phyloP scores from a whole-genome alignment of 73 alveolate species.

The Uronychia setigera region DNA sequence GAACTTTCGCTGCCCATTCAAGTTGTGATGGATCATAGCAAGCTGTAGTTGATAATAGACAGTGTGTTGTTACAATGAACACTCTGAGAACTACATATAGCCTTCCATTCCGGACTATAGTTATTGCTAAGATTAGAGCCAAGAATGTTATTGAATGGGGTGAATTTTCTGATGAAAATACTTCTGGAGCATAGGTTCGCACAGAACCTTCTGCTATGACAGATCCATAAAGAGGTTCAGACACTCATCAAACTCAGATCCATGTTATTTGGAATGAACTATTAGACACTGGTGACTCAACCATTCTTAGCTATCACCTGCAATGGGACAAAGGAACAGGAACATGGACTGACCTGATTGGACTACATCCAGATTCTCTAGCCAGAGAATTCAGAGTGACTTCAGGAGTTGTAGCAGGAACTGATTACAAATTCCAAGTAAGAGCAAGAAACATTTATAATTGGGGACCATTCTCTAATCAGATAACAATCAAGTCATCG shows the following conservation, averaged over 20 bases:
- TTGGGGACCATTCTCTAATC: conserved; percentile 36
- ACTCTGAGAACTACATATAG: neutral
- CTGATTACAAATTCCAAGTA: conserved; percentile 25
- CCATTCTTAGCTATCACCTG: conserved; percentile 17
- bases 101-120: neutral
- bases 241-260: neutral
- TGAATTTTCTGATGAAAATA: conserved; percentile 22
- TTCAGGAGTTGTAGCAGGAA: conserved; percentile 19
- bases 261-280: conserved; percentile 27
- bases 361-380: neutral
- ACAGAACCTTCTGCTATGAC: conserved; percentile 15
- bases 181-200: conserved; percentile 28
- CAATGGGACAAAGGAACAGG: conserved; percentile 43
- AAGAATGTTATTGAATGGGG: conserved; percentile 39
- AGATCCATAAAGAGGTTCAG: conserved; percentile 11
- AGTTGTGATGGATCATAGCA: neutral
- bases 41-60: neutral
- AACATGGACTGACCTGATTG: neutral
- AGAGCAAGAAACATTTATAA: conserved; percentile 50
- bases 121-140: conserved; percentile 35
- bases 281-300: conserved; percentile 36
- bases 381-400: conserved; percentile 30
- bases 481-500: neutral
- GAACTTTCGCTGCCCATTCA: neutral
- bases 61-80: conserved; percentile 39